phyloP scores from a whole-genome alignment of 257 asterid species.

The Lavandula angustifolia region DNA sequence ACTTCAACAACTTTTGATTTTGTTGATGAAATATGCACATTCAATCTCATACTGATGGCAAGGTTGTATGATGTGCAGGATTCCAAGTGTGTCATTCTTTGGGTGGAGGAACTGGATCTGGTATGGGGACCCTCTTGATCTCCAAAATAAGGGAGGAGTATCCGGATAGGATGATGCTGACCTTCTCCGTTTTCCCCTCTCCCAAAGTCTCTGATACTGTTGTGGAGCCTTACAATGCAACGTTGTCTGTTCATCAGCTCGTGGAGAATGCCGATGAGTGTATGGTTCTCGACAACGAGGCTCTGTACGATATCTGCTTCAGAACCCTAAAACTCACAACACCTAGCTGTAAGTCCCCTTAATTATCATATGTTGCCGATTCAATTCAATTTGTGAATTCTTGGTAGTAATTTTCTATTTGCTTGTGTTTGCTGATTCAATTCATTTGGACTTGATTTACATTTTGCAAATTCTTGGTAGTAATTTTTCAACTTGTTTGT shows the following conservation, averaged over 20 bases:
- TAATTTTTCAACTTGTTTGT: too few relatives aligned
- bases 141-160: conserved; percentile 42
- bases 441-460: too few relatives aligned
- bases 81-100: conserved; percentile 43
- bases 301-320: conserved; percentile 35
- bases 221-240: conserved; percentile 42
- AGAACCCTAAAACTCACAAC: conserved; percentile 37
- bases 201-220: conserved; percentile 43
- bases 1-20: background rate
- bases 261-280: conserved; percentile 43
- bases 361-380: too few relatives aligned
- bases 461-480: too few relatives aligned
- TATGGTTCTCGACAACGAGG: conserved; percentile 37
- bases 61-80: conserved; percentile 21
- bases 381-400: too few relatives aligned
- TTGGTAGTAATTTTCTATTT: too few relatives aligned
- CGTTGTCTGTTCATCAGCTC: conserved; percentile 42
- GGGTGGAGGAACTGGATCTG: conserved; percentile 46
- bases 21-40: background rate
- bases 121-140: conserved; percentile 40
- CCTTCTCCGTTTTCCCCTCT: conserved; percentile 40
- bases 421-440: too few relatives aligned
- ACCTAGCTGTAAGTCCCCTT: conserved; percentile 35
- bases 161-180: conserved; percentile 45
- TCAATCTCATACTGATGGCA: background rate